These are phyloP conservation scores for Pseudogymnoascus sp. DNA, from an alignment of 2,329 filamentous ascomycete genomes.

Conservation along the genomic window DNA sequence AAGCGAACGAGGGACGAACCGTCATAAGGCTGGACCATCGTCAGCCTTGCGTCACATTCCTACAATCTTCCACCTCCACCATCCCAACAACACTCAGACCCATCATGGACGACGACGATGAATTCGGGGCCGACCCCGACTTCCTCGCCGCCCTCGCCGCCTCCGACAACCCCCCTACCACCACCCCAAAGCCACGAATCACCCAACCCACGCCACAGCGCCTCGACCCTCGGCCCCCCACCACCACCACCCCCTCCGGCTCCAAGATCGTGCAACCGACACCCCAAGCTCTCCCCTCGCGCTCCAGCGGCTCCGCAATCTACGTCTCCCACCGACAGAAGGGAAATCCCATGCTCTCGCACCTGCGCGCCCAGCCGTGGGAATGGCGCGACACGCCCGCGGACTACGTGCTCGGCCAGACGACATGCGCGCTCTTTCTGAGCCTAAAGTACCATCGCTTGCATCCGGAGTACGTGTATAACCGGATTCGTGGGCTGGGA, in stretches of 20 bases:
- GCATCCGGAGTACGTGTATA: constrained; percentile 97
- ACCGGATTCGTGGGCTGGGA: constrained; percentile 74
- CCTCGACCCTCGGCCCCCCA: constrained; percentile 43
- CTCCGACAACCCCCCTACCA: constrained; percentile 16
- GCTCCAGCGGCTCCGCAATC: constrained; percentile 63
- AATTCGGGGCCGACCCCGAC: constrained; percentile 48
- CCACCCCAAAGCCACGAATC: constrained; percentile 31
- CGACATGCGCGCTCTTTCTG: constrained; percentile 85
- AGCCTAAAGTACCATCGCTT: constrained; percentile 95
- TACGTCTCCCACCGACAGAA: constrained; percentile 88
- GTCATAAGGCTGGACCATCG: background rate
- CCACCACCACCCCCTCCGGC: constrained; percentile 26
- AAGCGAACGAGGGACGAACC: constrained; percentile 2
- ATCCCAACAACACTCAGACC: background rate
- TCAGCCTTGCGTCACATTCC: background rate
- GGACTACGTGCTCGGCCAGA: constrained; percentile 81
- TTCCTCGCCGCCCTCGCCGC: constrained; percentile 48
- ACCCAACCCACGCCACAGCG: constrained; percentile 46
- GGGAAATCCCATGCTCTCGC: constrained; percentile 84
- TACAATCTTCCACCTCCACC: background rate
- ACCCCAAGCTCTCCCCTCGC: constrained; percentile 70
- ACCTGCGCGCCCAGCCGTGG: constrained; percentile 78
- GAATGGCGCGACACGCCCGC: constrained; percentile 96
- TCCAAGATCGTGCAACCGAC: constrained; percentile 73
- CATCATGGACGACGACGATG: constrained; percentile 41